Evolutionary conservation across 2,329 filamentous ascomycete genomes (phyloP).

Genomic region (Stachybotrys echinatus): DNA sequence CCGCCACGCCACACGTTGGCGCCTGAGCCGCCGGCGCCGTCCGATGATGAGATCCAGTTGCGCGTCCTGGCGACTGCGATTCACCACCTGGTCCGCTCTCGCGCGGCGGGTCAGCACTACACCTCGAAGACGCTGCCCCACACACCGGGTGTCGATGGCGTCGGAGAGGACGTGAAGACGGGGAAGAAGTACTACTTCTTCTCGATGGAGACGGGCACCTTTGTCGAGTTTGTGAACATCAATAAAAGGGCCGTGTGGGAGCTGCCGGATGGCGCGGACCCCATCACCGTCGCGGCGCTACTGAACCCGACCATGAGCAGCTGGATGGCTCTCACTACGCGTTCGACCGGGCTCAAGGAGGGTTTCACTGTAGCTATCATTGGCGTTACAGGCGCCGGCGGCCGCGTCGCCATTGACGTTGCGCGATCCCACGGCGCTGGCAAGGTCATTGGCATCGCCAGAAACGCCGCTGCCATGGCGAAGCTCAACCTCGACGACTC

Average conservation of each 20-base stretch:
- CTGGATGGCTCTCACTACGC: conserved; percentile 6
- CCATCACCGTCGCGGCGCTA: conserved; percentile 5
- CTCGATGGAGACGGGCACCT: conserved; percentile 1
- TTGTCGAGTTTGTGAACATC: conserved; percentile 6
- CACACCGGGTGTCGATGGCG: conserved; percentile 7
- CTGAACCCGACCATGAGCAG: conserved; percentile 7
- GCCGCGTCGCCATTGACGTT: conserved; percentile 3
- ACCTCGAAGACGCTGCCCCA: conserved; percentile 5
- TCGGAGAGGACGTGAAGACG: conserved; percentile 6
- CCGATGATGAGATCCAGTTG: conserved; percentile 1
- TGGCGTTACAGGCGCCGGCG: conserved; percentile 9
- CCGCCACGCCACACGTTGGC: conserved; percentile 1
- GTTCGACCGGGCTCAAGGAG: conserved; percentile 1
- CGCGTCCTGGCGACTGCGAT: conserved; percentile 3
- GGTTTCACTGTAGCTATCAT: conserved; percentile 7
- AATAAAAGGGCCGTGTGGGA: conserved; percentile 4
- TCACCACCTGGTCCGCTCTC: conserved; percentile 1
- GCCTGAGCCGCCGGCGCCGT: conserved; percentile 2
- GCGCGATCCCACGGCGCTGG: conserved; percentile 4
- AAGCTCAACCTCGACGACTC: conserved; percentile 5
- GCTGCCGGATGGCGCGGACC: conserved; percentile 2
- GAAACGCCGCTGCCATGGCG: conserved; percentile 3
- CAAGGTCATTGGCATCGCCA: conserved; percentile 4
- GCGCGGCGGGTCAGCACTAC: conserved; percentile 3
- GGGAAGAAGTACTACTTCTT: conserved; percentile 7